Percentiles rank a stretch among this genome's conserved stretches.
Conservation (phyloP, 2,329 filamentous ascomycete species). For the Pseudocercospora fuligena region DNA sequence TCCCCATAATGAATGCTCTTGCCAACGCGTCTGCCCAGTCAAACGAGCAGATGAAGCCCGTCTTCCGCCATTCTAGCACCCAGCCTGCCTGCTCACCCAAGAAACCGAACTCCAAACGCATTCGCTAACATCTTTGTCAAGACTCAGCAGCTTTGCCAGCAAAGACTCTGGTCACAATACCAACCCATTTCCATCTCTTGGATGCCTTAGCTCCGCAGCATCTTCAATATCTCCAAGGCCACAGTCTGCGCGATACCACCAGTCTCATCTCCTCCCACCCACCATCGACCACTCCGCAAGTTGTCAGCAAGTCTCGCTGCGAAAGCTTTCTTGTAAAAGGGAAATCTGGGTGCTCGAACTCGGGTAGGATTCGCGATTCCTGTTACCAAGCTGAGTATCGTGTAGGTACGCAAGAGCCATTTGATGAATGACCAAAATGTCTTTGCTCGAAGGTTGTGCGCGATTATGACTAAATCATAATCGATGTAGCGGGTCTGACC, state of each 20-base stretch:
- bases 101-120: neutral
- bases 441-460: neutral
- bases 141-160: neutral
- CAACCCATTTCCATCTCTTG: neutral
- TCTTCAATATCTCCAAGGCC: neutral
- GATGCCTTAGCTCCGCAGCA: neutral
- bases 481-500: neutral
- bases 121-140: neutral
- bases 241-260: neutral
- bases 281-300: neutral
- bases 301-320: neutral
- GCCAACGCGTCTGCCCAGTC: neutral
- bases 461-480: neutral
- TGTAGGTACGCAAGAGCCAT: neutral
- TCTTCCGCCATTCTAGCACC: no score
- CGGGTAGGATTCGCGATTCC: neutral
- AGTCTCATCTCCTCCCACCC: neutral
- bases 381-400: neutral
- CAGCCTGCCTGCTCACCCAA: neutral
- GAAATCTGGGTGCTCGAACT: neutral
- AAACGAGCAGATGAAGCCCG: no score
- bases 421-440: neutral
- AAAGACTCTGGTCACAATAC: neutral
- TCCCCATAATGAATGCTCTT: neutral
- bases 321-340: neutral